phyloP scores from a whole-genome alignment of 108 stramenopile genomes.

The Halocafeteria seosinensis region DNA sequence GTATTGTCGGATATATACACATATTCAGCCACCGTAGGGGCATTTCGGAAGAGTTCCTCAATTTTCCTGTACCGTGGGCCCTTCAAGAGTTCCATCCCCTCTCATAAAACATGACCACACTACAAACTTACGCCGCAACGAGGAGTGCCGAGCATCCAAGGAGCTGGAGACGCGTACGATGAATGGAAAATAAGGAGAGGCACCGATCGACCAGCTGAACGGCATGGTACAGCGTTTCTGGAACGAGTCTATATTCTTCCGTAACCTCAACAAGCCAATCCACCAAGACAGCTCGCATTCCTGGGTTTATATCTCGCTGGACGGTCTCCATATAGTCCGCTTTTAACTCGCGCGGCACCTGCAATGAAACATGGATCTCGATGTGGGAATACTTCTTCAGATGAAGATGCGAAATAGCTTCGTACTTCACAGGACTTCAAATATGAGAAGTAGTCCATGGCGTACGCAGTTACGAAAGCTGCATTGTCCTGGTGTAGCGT shows the following conservation, averaged over 20 bases:
- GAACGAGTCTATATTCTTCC: not conserved
- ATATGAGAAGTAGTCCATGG: not conserved
- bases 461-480: not conserved
- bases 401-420: not conserved
- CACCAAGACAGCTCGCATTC: not conserved
- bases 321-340: not conserved
- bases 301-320: not conserved
- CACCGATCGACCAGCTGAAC: constrained; percentile 1
- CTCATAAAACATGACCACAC: too few species aligned
- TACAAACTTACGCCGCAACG: not conserved
- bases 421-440: not conserved
- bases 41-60: constrained; percentile 5
- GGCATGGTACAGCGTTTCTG: constrained; percentile 1
- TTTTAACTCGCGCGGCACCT: too few species aligned
- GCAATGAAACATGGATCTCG: not conserved
- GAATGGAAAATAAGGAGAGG: not conserved
- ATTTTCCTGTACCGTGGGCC: too few species aligned
- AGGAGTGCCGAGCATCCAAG: not conserved
- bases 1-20: not conserved
- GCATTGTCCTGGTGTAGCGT: not conserved
- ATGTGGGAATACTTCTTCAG: not conserved
- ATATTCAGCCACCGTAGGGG: not conserved
- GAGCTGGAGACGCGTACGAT: not conserved
- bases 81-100: not conserved
- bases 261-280: constrained; percentile 2